A percentile compares a stretch with the other conserved stretches of the same genome.
phyloP scores from a whole-genome alignment of 768 basidiomycete species.

The Panaeolus papilionaceus region DNA sequence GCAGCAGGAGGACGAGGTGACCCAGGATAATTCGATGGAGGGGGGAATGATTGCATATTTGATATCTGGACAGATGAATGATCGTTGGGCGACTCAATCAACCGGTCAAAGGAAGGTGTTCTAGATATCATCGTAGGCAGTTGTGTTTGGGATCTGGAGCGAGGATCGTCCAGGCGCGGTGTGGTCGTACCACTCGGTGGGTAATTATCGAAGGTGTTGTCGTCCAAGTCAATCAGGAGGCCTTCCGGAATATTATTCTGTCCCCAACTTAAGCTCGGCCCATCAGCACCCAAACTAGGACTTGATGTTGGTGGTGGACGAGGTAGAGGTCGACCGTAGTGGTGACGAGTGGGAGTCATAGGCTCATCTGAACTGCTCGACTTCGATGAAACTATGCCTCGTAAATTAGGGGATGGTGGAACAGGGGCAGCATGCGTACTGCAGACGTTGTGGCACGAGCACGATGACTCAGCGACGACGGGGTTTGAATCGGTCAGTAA shows the following conservation, averaged over 20 bases:
- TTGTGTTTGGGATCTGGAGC: conserved; percentile 21
- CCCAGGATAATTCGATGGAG: conserved; percentile 17
- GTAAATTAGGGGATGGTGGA: not conserved
- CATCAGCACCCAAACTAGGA: conserved; percentile 8
- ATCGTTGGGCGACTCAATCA: conserved; percentile 16
- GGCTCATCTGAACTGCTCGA: conserved; percentile 28
- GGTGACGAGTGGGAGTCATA: conserved; percentile 41
- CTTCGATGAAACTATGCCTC: not conserved
- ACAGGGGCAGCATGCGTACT: conserved; percentile 1
- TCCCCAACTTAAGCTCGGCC: conserved; percentile 22
- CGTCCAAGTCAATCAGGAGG: conserved; percentile 62
- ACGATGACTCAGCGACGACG: conserved; percentile 17
- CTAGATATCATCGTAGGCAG: conserved; percentile 25
- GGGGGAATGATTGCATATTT: conserved; percentile 18
- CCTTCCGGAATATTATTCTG: conserved; percentile 48
- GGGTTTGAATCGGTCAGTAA: conserved; percentile 25
- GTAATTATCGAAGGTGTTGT: conserved; percentile 37
- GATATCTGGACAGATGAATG: conserved; percentile 21
- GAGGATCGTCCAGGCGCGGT: conserved; percentile 26
- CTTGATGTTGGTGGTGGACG: conserved; percentile 39
- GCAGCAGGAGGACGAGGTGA: not conserved
- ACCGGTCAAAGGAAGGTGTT: conserved; percentile 27
- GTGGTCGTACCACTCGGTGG: conserved; percentile 31
- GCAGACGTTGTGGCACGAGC: conserved; percentile 11
- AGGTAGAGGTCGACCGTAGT: conserved; percentile 67